Conservation (phyloP, 768 basidiomycete species). For the Suillus luteus region DNA sequence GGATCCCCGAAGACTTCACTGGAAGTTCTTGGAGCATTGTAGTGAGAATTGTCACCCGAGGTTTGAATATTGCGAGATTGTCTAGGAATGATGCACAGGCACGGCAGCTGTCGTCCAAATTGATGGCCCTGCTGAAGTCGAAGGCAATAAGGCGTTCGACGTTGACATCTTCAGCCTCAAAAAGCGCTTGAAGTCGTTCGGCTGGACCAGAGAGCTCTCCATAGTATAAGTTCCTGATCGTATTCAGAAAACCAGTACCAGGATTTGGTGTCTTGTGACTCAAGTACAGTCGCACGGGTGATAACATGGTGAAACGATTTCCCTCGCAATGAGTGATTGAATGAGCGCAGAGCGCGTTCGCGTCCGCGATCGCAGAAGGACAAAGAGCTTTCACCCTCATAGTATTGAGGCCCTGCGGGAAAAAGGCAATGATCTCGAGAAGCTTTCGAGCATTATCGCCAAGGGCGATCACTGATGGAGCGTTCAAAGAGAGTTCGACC, state of each 20-base stretch:
- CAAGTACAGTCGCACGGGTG: conserved; percentile 6
- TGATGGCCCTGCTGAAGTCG: not conserved
- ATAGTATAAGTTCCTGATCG: not conserved
- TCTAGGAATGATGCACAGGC: not conserved
- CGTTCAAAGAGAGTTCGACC: conserved; percentile 7
- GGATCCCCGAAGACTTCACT: not conserved
- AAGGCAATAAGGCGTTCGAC: conserved; percentile 4
- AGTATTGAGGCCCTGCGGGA: conserved; percentile 9
- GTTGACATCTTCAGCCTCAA: conserved; percentile 2
- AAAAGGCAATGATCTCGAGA: conserved; percentile 9
- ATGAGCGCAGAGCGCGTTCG: not conserved
- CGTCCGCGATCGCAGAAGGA: not conserved
- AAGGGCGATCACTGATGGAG: not conserved
- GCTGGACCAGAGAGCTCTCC: not conserved
- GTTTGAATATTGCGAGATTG: not conserved
- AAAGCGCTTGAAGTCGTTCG: not conserved
- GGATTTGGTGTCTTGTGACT: not conserved
- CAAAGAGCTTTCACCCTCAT: not conserved
- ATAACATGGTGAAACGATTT: not conserved
- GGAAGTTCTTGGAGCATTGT: not conserved
- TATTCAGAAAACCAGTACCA: not conserved
- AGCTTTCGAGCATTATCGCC: conserved; percentile 4
- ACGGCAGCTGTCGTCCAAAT: not conserved
- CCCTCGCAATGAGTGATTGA: not conserved
- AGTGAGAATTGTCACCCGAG: not conserved